Percentiles rank a stretch among this genome's conserved stretches.
Conservation (phyloP, 2,329 filamentous ascomycete species). For the Aspergillus oerlinghausenensis region DNA sequence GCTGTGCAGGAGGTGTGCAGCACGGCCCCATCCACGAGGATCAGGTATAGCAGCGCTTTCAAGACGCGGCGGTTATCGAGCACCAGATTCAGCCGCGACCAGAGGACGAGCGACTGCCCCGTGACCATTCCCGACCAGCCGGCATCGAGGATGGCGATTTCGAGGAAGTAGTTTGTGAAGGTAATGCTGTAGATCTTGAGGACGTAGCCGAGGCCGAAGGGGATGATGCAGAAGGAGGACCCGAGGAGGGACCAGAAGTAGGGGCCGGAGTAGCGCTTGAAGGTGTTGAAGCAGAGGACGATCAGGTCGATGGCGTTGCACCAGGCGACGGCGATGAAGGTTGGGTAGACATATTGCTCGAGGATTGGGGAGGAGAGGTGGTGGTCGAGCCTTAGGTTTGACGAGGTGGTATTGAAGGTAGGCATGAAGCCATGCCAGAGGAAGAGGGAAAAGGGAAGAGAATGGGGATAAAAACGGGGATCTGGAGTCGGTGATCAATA, state of each 20-base stretch:
- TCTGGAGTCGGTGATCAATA: not conserved
- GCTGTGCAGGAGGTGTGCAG: slow-evolving; percentile 40
- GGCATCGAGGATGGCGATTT: slow-evolving; percentile 35
- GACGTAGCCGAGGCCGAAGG: slow-evolving; percentile 44
- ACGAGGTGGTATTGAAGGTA: slow-evolving; percentile 4
- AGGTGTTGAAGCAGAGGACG: slow-evolving; percentile 45
- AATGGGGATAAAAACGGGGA: not conserved
- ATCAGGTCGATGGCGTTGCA: slow-evolving; percentile 48
- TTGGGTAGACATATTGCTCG: slow-evolving; percentile 30
- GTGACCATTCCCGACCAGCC: slow-evolving; percentile 47
- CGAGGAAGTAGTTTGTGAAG: slow-evolving; percentile 30
- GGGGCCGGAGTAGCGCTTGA: slow-evolving; percentile 41
- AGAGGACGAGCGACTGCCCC: slow-evolving; percentile 46
- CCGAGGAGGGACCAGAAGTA: slow-evolving; percentile 48
- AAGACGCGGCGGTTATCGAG: slow-evolving; percentile 33
- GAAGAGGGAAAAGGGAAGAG: not conserved
- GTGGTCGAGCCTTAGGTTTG: slow-evolving; percentile 5
- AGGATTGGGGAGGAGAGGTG: slow-evolving; percentile 1
- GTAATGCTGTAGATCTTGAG: slow-evolving; percentile 40
- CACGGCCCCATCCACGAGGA: slow-evolving; percentile 40
- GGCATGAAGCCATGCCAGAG: slow-evolving; percentile 8
- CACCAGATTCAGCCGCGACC: slow-evolving; percentile 46
- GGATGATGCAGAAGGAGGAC: slow-evolving; percentile 40
- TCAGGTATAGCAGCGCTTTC: slow-evolving; percentile 39
- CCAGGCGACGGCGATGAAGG: slow-evolving; percentile 41